Evolutionary conservation across 23 red algal species (phyloP), one percentile per base, ranked within the genome.

Genomic region (Agarophyton chilense): DNA sequence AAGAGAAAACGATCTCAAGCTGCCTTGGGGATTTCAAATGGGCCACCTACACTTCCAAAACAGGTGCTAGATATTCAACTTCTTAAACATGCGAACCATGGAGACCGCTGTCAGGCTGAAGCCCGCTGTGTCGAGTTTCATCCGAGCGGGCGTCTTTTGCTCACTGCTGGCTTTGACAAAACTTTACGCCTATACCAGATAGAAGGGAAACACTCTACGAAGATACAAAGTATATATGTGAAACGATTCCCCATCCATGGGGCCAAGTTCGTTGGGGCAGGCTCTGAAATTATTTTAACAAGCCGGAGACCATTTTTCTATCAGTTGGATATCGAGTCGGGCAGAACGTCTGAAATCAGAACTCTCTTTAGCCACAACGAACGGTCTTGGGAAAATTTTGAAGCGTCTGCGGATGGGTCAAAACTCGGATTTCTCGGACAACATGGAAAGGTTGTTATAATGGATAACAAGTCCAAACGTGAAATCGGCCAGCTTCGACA

Each of bases 131-230:
- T 93, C 7, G 66, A 82, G 1, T 96, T 96, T 81, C 94, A 96
- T 83, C 94, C 89, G 7, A 82, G 57, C 52, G 94, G 88, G 22
- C 88, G 87, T 22, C 33, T 96, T 39, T 26, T 89, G 38, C 47
- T 96, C 29, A 90, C 89, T 29, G 94, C 94, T 47, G 89, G 89
- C 53, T 66, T 93, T 26, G 94, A 96, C 56, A 92, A 82, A 62
- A 81, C 81, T n/a, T 35, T 96, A 31, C 94, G 94, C 4, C 26
- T 96, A 25, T 96, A 75, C 42, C 94, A 87, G 42, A 87, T 85
- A 34, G 79, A 96, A 47, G 84, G 87, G 2, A 70, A 31, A 35
- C 28, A 77, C 36, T 84, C 74, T 53, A 50, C 79, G 24, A 93
- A 85, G 25, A 44, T 96, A 17, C 94, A 96, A 54, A 53, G 79